Evolutionary conservation across 2,329 filamentous ascomycete genomes (phyloP), one percentile per base, ranked within the genome.

Genomic region (Trichothecium sympodiale): DNA sequence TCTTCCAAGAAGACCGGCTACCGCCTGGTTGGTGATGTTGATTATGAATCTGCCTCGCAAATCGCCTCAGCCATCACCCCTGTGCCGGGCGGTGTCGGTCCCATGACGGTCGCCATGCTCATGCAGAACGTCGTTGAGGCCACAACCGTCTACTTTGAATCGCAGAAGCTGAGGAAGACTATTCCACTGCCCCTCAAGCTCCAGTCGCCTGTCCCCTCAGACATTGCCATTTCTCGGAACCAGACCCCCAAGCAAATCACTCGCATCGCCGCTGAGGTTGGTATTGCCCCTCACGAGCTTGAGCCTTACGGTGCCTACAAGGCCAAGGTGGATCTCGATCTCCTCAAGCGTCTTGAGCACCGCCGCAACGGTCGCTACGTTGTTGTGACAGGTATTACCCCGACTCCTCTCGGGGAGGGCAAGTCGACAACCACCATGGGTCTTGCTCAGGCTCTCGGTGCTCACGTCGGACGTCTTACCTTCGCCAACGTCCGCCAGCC

Each of bases 81-180:
- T 1, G 91, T 98, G 3, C 91, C 91, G 2, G 91, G 91, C 38
- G 91, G 91, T 58, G 91, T 98, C 40, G 91, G 91, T 0, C 91
- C 91, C 34, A 98, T 98, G 91, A 98, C 91, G 3, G 88, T 98
- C 43, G 91, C 91, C 41, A 98, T 98, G 91, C 70, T 98, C 33
- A 67, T 98, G 49, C 84, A 94, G 60, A 98, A 98, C 53, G 88
- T 96, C 8, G 82, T 96, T 37, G 82, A 89, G 47, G 80, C 89
- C 25, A 82, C 91, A 26, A 81, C 79, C 33, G 65, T 74, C 38
- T 88, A 85, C 53, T 91, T 91, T 44, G 84, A 91, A 44, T 74
- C 75, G 41, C 82, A 93, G 57, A 93, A 85, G 62, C 69, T 80
- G 43, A 76, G 91, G 40, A 78, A 75, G 46, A 83, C 93, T 43